Conservation (phyloP, 2,329 filamentous ascomycete species). For the Verticillium alfalfae region DNA sequence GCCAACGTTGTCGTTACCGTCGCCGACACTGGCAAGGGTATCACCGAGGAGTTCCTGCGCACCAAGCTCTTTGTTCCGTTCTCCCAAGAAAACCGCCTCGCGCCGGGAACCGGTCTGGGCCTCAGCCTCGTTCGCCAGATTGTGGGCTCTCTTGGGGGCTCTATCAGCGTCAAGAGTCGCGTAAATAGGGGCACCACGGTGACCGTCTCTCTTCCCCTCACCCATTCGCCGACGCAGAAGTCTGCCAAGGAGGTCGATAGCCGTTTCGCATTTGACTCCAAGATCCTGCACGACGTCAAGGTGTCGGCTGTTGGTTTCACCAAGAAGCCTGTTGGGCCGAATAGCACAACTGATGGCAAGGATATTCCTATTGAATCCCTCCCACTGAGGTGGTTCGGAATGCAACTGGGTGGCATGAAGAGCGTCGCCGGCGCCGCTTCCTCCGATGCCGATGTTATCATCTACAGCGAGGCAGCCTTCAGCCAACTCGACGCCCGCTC, state of each 20-base stretch:
- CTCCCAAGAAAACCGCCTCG: constrained; percentile 52
- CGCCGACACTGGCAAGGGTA: constrained; percentile 57
- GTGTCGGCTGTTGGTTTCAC: constrained; percentile 6
- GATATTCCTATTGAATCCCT: constrained; percentile 13
- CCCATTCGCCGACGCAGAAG: constrained; percentile 5
- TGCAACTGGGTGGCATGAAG: constrained; percentile 16
- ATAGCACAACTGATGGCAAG: constrained; percentile 12
- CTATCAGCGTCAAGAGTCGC: constrained; percentile 48
- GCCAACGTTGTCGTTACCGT: constrained; percentile 34
- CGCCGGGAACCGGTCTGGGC: constrained; percentile 54
- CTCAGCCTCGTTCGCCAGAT: constrained; percentile 55
- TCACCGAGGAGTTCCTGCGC: constrained; percentile 52
- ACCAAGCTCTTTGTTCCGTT: constrained; percentile 56
- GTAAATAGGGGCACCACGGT: constrained; percentile 47
- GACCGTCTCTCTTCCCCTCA: constrained; percentile 36
- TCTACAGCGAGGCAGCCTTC: constrained; percentile 21
- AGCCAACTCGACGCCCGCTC: constrained; percentile 7
- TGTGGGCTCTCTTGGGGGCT: constrained; percentile 49
- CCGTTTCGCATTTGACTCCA: constrained; percentile 8
- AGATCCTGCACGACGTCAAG: neutral
- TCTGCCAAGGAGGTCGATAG: neutral
- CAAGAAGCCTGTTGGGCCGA: constrained; percentile 17
- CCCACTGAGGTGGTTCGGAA: constrained; percentile 24
- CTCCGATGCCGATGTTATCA: constrained; percentile 14
- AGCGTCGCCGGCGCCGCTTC: constrained; percentile 1